phyloP scores from a whole-genome alignment of 441 rosid genomes.

The Euphorbia schlechtendalii region DNA sequence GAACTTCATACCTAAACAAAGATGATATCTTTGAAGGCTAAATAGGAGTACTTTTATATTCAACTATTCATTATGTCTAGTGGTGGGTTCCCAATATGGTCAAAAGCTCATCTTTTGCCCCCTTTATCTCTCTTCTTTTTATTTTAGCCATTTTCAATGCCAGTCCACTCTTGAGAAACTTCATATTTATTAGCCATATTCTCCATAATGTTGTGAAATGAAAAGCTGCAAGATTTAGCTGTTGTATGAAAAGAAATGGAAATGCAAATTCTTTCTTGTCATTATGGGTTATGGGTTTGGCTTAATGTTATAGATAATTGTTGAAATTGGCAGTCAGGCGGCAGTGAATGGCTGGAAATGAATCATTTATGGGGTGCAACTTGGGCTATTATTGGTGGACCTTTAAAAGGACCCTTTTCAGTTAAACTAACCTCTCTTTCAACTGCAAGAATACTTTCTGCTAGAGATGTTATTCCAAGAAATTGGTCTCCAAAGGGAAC shows the following conservation, averaged over 20 bases:
- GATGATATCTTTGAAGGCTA: neutral
- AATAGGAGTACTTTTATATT: no score
- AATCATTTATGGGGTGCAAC: conserved; percentile 95
- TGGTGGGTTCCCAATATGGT: conserved; percentile 26
- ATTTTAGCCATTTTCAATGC: conserved; percentile 1
- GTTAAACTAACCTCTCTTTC: conserved; percentile 76
- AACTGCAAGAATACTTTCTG: conserved; percentile 59
- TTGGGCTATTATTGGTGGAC: conserved; percentile 58
- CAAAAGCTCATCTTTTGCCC: conserved; percentile 12
- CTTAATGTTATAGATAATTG: no score
- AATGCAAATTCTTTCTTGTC: no score
- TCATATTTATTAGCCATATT: neutral
- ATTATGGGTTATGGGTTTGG: no score
- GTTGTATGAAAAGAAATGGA: no score
- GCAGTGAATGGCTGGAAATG: conserved; percentile 73
- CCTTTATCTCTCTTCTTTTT: conserved; percentile 1
- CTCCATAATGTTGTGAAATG: conserved; percentile 5
- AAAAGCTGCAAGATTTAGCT: conserved; percentile 7
- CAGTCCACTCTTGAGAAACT: conserved; percentile 17
- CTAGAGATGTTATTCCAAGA: conserved; percentile 68
- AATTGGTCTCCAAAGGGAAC: conserved; percentile 89
- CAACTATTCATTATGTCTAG: neutral
- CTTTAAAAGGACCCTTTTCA: conserved; percentile 84
- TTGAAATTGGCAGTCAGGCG: conserved; percentile 45
- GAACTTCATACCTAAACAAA: conserved; percentile 13